Base-by-base conservation (phyloP, 139 green algal species). In the Chlamydomonas schloesseri region DNA sequence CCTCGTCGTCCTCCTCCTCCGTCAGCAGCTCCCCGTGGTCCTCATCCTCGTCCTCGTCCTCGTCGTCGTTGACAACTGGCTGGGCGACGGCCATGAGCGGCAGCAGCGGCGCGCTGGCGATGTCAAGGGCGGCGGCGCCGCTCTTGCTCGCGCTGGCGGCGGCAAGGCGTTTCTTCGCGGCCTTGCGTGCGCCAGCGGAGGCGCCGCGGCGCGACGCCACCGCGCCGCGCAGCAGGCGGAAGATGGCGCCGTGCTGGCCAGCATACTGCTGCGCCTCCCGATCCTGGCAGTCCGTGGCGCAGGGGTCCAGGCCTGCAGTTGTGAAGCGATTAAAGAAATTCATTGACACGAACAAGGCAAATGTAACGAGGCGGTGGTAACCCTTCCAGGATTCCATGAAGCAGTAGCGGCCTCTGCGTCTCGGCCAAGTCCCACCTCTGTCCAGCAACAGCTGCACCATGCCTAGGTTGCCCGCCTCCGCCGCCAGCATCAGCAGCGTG, bases 371-470 rank as follows among this genome's bases (percentile, higher is more conserved):
- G n/a, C n/a, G n/a, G n/a, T n/a, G n/a, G n/a, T n/a, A n/a, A n/a
- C n/a, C n/a, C n/a, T n/a, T n/a, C n/a, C n/a, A n/a, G n/a, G n/a
- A n/a, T n/a, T n/a, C n/a, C n/a, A n/a, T n/a, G n/a, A n/a, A n/a
- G n/a, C n/a, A n/a, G n/a, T n/a, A n/a, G n/a, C n/a, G n/a, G n/a
- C n/a, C n/a, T n/a, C n/a, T n/a, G n/a, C n/a, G n/a, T n/a, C n/a
- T n/a, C n/a, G n/a, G n/a, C n/a, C n/a, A n/a, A n/a, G n/a, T n/a
- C n/a, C n/a, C 42, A 87, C 81, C 81, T 21, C 29, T 55, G 11
- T 87, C 81, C 57, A 87, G 57, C 68, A 87, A 50, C 69, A 87
- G 53, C 81, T 87, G 53, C 69, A 87, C 81, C 81, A 87, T 79
- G 13, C 53, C 33, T 34, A 79, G 34, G 81, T 36, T 71, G 53